Percentiles rank a stretch among this genome's conserved stretches.
Evolutionary conservation across 257 asterid species (phyloP).

Genomic region (Galeopsis tetrahit): DNA sequence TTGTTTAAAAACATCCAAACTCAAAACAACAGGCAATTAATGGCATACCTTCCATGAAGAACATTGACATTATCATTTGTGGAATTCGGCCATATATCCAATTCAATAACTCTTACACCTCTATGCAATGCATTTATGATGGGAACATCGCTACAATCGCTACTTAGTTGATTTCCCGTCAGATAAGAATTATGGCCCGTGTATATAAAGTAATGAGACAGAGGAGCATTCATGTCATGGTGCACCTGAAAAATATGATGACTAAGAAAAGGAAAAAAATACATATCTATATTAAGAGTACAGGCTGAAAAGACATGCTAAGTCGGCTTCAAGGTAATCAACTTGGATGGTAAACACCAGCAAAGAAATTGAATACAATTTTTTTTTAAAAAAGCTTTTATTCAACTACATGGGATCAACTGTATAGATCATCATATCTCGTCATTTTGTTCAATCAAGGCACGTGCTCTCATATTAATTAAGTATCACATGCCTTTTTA

Average conservation of each 20-base stretch:
- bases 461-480: background rate
- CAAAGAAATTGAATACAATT: conserved; percentile 1
- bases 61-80: conserved; percentile 53
- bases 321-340: conserved; percentile 16
- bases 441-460: background rate
- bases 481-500: background rate
- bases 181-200: conserved; percentile 73
- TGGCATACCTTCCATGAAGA: conserved; percentile 67
- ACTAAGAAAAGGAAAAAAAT: conserved; percentile 6
- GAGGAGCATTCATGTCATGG: conserved; percentile 70
- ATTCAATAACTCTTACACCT: conserved; percentile 70
- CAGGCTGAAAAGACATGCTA: conserved; percentile 1
- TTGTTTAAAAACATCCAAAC: conserved; percentile 18
- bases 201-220: conserved; percentile 71
- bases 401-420: background rate
- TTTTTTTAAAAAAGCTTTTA: background rate
- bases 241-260: conserved; percentile 56
- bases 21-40: conserved; percentile 10
- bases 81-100: conserved; percentile 79
- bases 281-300: background rate
- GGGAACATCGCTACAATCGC: conserved; percentile 71
- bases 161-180: conserved; percentile 72
- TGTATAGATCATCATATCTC: background rate
- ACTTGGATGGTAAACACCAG: background rate
- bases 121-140: conserved; percentile 56